Percentiles rank a stretch among this genome's conserved stretches.
phyloP scores from a whole-genome alignment of 495 filamentous ascomycete genomes.

The Podospora conica region DNA sequence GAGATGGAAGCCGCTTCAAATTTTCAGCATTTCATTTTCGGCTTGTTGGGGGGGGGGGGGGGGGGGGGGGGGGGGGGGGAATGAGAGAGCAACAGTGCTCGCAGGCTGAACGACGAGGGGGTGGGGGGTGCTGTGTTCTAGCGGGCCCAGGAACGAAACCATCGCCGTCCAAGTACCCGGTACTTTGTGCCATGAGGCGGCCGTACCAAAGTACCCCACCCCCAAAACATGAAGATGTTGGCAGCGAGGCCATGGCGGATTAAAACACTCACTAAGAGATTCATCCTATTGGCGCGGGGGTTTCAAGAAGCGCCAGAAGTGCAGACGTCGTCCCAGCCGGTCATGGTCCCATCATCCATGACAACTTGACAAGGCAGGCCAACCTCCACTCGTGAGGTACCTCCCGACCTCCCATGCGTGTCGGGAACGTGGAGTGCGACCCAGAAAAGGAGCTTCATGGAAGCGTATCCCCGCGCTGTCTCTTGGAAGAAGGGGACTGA shows the following conservation, averaged over 20 bases:
- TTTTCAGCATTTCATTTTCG: slow-evolving; percentile 10
- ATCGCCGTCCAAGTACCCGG: neutral
- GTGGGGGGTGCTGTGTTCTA: neutral
- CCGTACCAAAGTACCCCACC: slow-evolving; percentile 8
- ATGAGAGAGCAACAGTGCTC: neutral
- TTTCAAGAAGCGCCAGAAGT: slow-evolving; percentile 4
- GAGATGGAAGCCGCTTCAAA: neutral
- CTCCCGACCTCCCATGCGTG: slow-evolving; percentile 11
- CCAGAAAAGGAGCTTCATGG: neutral
- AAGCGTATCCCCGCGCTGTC: neutral
- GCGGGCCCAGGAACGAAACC: neutral
- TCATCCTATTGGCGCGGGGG: slow-evolving; percentile 24
- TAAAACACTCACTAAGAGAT: slow-evolving; percentile 22
- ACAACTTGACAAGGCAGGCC: slow-evolving; percentile 18
- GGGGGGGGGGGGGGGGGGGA: neutral
- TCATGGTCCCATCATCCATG: slow-evolving; percentile 14
- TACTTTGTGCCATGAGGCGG: slow-evolving; percentile 5
- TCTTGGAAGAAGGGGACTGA: neutral
- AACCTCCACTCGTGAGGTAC: slow-evolving; percentile 13
- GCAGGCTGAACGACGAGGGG: neutral
- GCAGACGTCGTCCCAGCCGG: slow-evolving; percentile 7
- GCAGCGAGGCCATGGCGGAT: slow-evolving; percentile 12
- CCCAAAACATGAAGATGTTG: neutral
- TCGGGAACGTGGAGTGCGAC: slow-evolving; percentile 12
- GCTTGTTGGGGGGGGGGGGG: neutral